Evolutionary conservation across 2,329 filamentous ascomycete species (phyloP), one percentile per base, ranked within the genome.

Genomic region (Xylaria arbuscula): DNA sequence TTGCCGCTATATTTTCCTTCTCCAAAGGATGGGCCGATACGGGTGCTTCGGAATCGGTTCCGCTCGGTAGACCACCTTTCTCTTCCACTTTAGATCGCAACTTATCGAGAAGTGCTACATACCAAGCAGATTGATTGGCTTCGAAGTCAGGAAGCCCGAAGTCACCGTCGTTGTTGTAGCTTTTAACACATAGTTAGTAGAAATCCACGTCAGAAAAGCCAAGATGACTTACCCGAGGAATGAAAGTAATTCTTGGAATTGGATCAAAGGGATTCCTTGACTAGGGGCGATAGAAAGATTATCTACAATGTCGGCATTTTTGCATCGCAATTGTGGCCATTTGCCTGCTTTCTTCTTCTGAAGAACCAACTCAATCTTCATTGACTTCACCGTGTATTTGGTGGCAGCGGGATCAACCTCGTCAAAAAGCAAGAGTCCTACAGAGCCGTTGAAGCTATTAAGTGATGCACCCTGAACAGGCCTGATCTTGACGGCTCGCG

Each of bases 361-460:
- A 17, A 97, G 85, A 11, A 83, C 86, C 45, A 97, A 82, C 78
- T 97, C 94, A 62, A 97, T 85, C 78, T 97, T 97, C 75, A 89
- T 93, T 1, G 91, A 85, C 50, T 92, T 90, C 62, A 97, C 87
- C 0, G 84, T 86, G 72, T 83, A 88, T 53, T 84, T 90, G 22
- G 89, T 93, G 38, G 84, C 80, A 1, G 84, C 75, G 0, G 88
- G 80, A 61, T 92, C 86, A 73, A 97, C 89, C 10, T 85, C 78
- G 15, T 86, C 88, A 78, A 86, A 93, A 3, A 95, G 87, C 6
- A 92, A 71, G 2, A 86, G 89, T 19, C 89, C 85, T 51, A 93
- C 85, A 0, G 84, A 19, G 62, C 78, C 6, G 84, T 82, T 15
- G 80, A 83, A 19, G 79, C 78, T 38, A 87, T 82, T 22, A 87